Percentiles rank a stretch among this genome's conserved stretches.
Evolutionary conservation across 768 basidiomycete genomes (phyloP).

Genomic region (Suillus spraguei): DNA sequence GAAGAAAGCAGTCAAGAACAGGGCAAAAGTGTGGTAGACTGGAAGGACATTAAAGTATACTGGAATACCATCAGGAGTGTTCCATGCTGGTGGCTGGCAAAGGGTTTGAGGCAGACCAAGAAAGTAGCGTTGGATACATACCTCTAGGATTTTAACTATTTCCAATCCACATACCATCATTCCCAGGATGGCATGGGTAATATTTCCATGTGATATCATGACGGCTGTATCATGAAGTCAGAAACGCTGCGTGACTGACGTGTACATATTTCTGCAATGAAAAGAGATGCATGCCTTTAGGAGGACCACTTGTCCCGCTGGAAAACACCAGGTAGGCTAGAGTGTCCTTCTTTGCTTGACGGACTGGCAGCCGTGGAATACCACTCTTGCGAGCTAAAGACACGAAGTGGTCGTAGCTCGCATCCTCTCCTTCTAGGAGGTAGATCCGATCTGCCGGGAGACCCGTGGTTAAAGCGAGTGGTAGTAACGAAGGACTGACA

Average conservation of each 20-base stretch:
- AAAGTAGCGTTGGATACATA: conserved; percentile 26
- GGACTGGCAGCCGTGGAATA: conserved; percentile 39
- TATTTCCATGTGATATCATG: conserved; percentile 63
- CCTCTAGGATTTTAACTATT: conserved; percentile 35
- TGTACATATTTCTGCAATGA: neutral
- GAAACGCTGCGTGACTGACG: neutral
- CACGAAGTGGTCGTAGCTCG: conserved; percentile 44
- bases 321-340: conserved; percentile 69
- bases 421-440: conserved; percentile 41
- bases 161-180: conserved; percentile 29
- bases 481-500: conserved; percentile 42
- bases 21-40: conserved; percentile 59
- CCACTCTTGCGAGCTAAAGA: conserved; percentile 36
- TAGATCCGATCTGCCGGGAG: conserved; percentile 42
- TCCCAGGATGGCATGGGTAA: conserved; percentile 44
- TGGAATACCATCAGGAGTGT: conserved; percentile 43
- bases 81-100: conserved; percentile 36
- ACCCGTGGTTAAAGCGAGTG: conserved; percentile 35
- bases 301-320: conserved; percentile 68
- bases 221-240: conserved; percentile 42
- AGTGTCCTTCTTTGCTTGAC: conserved; percentile 47
- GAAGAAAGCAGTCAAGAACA: conserved; percentile 50
- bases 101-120: conserved; percentile 45
- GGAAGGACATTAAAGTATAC: conserved; percentile 56
- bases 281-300: conserved; percentile 50